Base-by-base conservation (phyloP, 129 eudicot species). In the Silybum marianum region DNA sequence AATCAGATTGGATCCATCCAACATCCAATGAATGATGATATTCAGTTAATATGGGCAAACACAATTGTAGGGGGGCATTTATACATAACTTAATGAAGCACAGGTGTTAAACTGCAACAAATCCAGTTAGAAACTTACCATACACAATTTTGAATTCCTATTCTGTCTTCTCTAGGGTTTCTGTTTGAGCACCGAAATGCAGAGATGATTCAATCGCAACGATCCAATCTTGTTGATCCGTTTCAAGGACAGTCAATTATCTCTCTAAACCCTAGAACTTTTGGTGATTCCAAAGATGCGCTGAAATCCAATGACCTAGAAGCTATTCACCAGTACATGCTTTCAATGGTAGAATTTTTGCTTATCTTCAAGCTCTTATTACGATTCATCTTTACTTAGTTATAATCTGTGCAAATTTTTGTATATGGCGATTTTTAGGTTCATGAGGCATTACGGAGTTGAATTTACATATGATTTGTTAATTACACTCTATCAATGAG, bases 291-390 rank as follows among this genome's bases (percentile, higher is more conserved):
- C 4, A 62, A 71, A 60, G 54, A 40, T 16, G 76, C 22, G 18
- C 23, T 77, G 73, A 71, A 83, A 83, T 62, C 79, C 16, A 83
- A 83, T 38, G 78, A 71, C 24, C 73, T 71, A 21, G 78, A 83
- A 25, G 74, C 74, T 21, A 60, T 77, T 83, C 79, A 77, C 38
- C 82, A 72, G 79, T 42, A 46, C 18, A 77, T 83, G 86, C 60
- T 0, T 77, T 14, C 78, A 71, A 25, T 83, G 82, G 86, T 83
- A 54, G 26, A 6, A 1, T 34, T 82, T 67, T 32, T 23, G 54
- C 24, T 76, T 2, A 54, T 82, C 21, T 58, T 32, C 14, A 68
- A 25, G 63, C 39, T 69, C 2, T 51, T 70, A 18, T 40, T 58
- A 7, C 69, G 11, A 4, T 82, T 28, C 13, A 1, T 12, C 8